Conservation (phyloP, 2,329 filamentous ascomycete species). For the Arachnopeziza araneosa region DNA sequence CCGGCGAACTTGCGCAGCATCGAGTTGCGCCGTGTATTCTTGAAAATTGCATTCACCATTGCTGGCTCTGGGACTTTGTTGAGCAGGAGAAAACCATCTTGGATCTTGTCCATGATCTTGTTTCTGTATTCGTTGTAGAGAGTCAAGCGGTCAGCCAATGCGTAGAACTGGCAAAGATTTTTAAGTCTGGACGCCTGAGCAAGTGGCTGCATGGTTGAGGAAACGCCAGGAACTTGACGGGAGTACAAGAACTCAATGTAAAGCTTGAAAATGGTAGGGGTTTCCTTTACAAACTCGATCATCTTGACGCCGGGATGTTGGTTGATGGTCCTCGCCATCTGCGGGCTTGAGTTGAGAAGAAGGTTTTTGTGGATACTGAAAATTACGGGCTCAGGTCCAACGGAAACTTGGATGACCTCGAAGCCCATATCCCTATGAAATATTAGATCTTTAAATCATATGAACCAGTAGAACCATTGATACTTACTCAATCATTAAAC, state of each 20-base stretch:
- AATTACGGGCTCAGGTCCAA: conserved; percentile 2
- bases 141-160: conserved; percentile 11
- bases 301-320: neutral
- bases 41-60: conserved; percentile 14
- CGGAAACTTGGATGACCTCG: conserved; percentile 10
- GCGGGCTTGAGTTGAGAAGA: neutral
- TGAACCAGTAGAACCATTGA: neutral
- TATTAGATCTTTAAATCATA: neutral
- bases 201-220: neutral
- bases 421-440: conserved; percentile 13
- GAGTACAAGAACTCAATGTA: conserved; percentile 19
- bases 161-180: conserved; percentile 18
- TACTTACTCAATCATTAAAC: conserved; percentile 8
- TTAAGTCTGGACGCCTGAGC: conserved; percentile 4
- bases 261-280: conserved; percentile 16
- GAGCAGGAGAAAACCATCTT: conserved; percentile 18
- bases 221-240: conserved; percentile 9
- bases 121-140: conserved; percentile 12
- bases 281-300: conserved; percentile 1
- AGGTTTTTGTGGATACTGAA: conserved; percentile 18
- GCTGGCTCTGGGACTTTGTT: conserved; percentile 8
- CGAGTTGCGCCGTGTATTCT: conserved; percentile 3
- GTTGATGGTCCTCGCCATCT: neutral
- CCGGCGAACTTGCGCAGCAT: conserved; percentile 18
- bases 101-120: conserved; percentile 22